phyloP scores from a whole-genome alignment of 805 yeast genomes.

The Wickerhamiella australiensis region DNA sequence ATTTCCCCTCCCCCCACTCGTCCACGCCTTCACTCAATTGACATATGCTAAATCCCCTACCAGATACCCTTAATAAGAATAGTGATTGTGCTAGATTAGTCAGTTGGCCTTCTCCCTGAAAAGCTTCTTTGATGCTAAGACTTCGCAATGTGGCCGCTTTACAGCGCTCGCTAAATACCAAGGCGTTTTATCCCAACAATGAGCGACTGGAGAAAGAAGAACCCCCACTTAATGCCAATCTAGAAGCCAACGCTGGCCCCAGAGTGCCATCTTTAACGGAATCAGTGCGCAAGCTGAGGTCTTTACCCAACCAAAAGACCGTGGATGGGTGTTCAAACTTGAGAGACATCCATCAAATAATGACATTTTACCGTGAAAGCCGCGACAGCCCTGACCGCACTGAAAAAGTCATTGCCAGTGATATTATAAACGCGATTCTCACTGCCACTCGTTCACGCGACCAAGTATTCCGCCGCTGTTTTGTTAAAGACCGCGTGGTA shows the following conservation, averaged over 20 bases:
- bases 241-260: not conserved
- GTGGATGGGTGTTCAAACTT: conserved; percentile 19
- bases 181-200: not conserved
- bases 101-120: not conserved
- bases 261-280: not conserved
- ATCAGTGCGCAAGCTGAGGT: not conserved
- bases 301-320: conserved; percentile 9
- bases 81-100: not conserved
- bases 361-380: conserved; percentile 19
- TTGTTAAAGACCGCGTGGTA: conserved; percentile 16
- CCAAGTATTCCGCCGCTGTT: conserved; percentile 18
- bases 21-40: too few species aligned
- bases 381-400: conserved; percentile 13
- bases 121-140: conserved; percentile 2
- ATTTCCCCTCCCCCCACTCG: too few species aligned
- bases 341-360: conserved; percentile 19
- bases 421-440: conserved; percentile 21
- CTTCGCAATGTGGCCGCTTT: conserved; percentile 6
- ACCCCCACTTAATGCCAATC: not conserved
- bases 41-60: too few species aligned
- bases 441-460: conserved; percentile 18
- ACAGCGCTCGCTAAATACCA: conserved; percentile 3
- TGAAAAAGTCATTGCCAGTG: conserved; percentile 16
- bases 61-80: too few species aligned
- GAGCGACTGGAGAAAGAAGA: not conserved